phyloP scores from a whole-genome alignment of 352 stramenopile species.

The Phytophthora ramorum region DNA sequence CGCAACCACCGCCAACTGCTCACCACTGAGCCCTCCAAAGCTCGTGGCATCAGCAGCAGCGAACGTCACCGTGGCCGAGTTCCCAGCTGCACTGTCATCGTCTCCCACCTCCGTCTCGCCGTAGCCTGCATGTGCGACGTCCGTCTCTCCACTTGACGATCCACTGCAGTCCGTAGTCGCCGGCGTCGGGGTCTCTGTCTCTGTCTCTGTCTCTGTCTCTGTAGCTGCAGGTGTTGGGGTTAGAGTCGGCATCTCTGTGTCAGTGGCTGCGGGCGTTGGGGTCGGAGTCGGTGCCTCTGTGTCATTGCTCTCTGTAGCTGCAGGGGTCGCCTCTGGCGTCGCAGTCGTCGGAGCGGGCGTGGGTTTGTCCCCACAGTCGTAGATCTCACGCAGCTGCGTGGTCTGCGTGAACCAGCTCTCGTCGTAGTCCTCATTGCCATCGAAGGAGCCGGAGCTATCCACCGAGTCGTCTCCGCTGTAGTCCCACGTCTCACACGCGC shows the following conservation, averaged over 20 bases:
- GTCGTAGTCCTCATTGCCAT: conserved; percentile 34
- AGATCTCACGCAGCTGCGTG: conserved; percentile 32
- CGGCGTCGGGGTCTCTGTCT: conserved; percentile 8
- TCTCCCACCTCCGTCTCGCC: conserved; percentile 19
- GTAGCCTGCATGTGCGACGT: conserved; percentile 3
- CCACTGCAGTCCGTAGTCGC: not conserved
- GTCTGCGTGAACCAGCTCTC: conserved; percentile 44
- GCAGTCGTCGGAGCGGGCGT: conserved; percentile 36
- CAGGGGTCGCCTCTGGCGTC: conserved; percentile 19
- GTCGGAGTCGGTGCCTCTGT: conserved; percentile 14
- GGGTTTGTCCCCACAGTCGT: conserved; percentile 32
- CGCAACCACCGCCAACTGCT: conserved; percentile 19
- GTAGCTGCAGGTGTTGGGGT: conserved; percentile 5
- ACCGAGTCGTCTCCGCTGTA: conserved; percentile 33
- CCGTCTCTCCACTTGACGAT: conserved; percentile 13
- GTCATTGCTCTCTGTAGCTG: conserved; percentile 13
- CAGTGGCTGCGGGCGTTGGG: not conserved
- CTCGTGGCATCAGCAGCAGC: conserved; percentile 11
- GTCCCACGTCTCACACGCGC: conserved; percentile 39
- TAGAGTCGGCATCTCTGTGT: not conserved
- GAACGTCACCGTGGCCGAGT: conserved; percentile 14
- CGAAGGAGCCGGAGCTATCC: conserved; percentile 25
- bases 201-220: conserved; percentile 1
- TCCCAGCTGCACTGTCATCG: conserved; percentile 7
- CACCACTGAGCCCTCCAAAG: conserved; percentile 15